Percentiles rank a stretch among this genome's conserved stretches.
Evolutionary conservation across 768 basidiomycete genomes (phyloP).

Genomic region (Erythrobasidium yunnanense): DNA sequence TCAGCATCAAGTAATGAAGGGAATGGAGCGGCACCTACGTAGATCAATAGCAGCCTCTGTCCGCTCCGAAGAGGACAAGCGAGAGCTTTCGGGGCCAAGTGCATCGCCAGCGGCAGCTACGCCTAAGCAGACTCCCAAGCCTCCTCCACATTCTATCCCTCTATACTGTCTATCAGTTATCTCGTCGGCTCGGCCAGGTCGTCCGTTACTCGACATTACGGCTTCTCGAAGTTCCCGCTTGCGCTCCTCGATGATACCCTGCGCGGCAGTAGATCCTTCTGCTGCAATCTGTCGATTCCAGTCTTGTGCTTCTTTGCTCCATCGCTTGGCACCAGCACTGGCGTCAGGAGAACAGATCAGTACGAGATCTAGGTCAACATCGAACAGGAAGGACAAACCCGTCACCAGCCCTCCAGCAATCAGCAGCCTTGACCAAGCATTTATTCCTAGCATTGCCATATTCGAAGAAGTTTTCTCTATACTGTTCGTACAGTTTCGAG

Average conservation of each 20-base stretch:
- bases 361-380: not conserved
- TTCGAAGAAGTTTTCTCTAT: constrained; percentile 76
- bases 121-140: constrained; percentile 78
- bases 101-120: constrained; percentile 44
- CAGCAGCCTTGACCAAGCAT: constrained; percentile 84
- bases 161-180: constrained; percentile 61
- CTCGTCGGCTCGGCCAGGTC: constrained; percentile 60
- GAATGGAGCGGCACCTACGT: constrained; percentile 18
- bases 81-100: constrained; percentile 45
- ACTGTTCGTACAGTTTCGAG: constrained; percentile 73
- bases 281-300: constrained; percentile 78
- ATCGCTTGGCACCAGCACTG: constrained; percentile 75
- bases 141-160: constrained; percentile 67
- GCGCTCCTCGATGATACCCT: constrained; percentile 72
- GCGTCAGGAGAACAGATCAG: no score
- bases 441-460: constrained; percentile 89
- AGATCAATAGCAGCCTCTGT: constrained; percentile 71
- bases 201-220: constrained; percentile 55
- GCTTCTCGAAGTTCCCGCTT: constrained; percentile 63
- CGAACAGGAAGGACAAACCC: constrained; percentile 44
- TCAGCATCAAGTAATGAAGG: not conserved
- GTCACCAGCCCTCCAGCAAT: constrained; percentile 90
- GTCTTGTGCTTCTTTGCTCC: constrained; percentile 85
- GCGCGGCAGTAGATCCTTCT: constrained; percentile 76
- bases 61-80: constrained; percentile 69